Percentiles rank a stretch among this genome's conserved stretches.
These are phyloP conservation scores for Nymphaea thermarum DNA, from an alignment of 164 flowering plant genomes.

Conservation along the genomic window DNA sequence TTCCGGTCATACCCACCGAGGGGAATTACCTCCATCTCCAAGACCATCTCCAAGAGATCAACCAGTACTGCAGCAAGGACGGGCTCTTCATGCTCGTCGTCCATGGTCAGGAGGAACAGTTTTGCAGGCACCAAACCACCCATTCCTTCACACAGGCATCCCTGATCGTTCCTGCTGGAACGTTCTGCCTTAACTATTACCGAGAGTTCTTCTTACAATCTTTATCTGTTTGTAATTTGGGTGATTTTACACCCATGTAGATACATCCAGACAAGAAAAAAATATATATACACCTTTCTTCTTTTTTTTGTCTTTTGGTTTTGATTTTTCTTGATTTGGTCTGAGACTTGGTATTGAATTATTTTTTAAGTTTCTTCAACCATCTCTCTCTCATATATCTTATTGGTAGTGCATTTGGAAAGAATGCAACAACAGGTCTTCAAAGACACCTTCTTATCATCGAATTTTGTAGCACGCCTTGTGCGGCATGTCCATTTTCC, in stretches of 20 bases:
- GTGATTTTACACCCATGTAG: background rate
- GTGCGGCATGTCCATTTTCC: too few species aligned
- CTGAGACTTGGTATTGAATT: too few species aligned
- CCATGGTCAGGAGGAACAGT: conserved; percentile 20
- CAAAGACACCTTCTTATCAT: too few species aligned
- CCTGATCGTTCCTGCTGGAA: conserved; percentile 3
- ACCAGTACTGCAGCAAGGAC: conserved; percentile 3
- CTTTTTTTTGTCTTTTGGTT: too few species aligned
- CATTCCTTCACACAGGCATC: conserved; percentile 19
- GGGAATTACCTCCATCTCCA: conserved; percentile 7
- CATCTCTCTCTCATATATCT: too few species aligned
- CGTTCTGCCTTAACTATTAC: background rate
- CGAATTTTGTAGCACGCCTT: too few species aligned
- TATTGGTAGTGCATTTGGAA: too few species aligned
- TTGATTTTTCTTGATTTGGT: background rate
- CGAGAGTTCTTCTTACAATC: too few species aligned
- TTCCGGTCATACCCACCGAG: conserved; percentile 32
- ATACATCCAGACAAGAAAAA: background rate
- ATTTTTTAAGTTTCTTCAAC: too few species aligned
- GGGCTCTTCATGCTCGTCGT: conserved; percentile 22
- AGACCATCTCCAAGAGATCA: conserved; percentile 39
- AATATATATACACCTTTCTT: background rate
- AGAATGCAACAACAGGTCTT: too few species aligned
- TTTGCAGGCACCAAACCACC: conserved; percentile 26
- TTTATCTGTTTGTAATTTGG: background rate